phyloP scores from a whole-genome alignment of 805 yeast species.

The Nakazawaea sp. region DNA sequence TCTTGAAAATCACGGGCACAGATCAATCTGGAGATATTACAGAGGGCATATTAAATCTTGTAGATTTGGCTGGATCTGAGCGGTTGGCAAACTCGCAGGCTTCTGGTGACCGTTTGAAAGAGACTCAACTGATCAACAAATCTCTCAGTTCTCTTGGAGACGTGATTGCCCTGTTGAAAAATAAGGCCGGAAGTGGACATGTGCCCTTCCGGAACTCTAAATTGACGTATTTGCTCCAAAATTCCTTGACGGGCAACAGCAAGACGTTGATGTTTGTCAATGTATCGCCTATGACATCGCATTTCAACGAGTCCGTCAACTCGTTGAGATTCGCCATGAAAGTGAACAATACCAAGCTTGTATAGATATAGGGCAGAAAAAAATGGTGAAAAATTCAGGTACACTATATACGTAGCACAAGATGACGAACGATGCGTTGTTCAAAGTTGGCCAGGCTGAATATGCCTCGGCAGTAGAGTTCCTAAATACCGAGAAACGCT shows the following conservation, averaged over 20 bases:
- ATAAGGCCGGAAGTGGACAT: constrained; percentile 35
- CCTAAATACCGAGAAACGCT: constrained; percentile 8
- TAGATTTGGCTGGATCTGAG: constrained; percentile 95
- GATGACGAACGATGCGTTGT: no score
- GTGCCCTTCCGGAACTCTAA: constrained; percentile 67
- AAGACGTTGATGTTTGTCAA: constrained; percentile 93
- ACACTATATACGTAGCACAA: no score
- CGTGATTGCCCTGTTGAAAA: constrained; percentile 70
- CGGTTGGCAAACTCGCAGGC: constrained; percentile 70
- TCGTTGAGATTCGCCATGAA: constrained; percentile 87
- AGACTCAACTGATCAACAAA: constrained; percentile 84
- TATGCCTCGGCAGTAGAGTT: background rate
- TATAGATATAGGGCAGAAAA: no score
- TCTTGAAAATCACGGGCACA: constrained; percentile 49
- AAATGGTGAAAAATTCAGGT: no score
- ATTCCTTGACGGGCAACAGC: constrained; percentile 78
- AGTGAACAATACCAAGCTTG: constrained; percentile 46
- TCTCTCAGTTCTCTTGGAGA: constrained; percentile 87
- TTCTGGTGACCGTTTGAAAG: constrained; percentile 72
- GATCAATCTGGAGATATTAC: constrained; percentile 38
- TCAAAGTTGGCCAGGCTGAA: background rate
- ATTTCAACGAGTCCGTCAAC: constrained; percentile 72
- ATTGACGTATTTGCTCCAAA: constrained; percentile 76
- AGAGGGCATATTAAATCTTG: constrained; percentile 64
- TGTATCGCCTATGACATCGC: constrained; percentile 57